These are phyloP conservation scores for Arthrobotrys pseudoclavata DNA, from an alignment of 2,329 filamentous ascomycete genomes.

Conservation along the genomic window DNA sequence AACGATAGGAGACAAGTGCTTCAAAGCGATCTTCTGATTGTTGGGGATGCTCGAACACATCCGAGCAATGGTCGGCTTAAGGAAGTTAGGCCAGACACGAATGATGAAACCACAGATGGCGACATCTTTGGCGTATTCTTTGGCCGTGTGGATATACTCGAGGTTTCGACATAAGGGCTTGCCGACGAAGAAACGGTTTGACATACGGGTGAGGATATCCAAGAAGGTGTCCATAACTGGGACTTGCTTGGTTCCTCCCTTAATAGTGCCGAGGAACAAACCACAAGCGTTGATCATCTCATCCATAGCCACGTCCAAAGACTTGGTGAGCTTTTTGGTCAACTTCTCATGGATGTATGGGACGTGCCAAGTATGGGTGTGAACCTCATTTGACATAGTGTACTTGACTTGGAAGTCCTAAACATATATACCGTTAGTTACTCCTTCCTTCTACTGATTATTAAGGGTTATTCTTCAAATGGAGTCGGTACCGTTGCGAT, in stretches of 20 bases:
- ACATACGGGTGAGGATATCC: constrained; percentile 54
- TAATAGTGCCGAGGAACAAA: constrained; percentile 38
- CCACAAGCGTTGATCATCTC: constrained; percentile 54
- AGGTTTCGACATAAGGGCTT: constrained; percentile 49
- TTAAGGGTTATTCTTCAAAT: neutral
- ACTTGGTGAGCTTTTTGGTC: constrained; percentile 54
- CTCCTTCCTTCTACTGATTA: too few species aligned
- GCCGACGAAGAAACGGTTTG: constrained; percentile 56
- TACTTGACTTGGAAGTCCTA: constrained; percentile 59
- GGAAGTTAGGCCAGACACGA: constrained; percentile 47
- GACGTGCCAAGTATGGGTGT: constrained; percentile 52
- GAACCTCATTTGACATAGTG: constrained; percentile 53
- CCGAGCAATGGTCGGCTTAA: constrained; percentile 38
- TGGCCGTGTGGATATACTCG: constrained; percentile 53
- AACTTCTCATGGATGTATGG: constrained; percentile 51
- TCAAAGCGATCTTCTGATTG: constrained; percentile 47
- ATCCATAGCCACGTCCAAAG: constrained; percentile 46
- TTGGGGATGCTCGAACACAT: constrained; percentile 53
- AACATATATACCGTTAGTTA: neutral
- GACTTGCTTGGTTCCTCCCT: constrained; percentile 39
- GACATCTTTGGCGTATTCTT: constrained; percentile 58
- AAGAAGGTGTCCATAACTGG: constrained; percentile 47
- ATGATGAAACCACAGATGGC: constrained; percentile 52
- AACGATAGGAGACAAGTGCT: constrained; percentile 44
- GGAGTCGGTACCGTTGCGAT: constrained; percentile 41